Evolutionary conservation across 495 filamentous ascomycete genomes (phyloP).

Genomic region (Lepidopterella palustris): DNA sequence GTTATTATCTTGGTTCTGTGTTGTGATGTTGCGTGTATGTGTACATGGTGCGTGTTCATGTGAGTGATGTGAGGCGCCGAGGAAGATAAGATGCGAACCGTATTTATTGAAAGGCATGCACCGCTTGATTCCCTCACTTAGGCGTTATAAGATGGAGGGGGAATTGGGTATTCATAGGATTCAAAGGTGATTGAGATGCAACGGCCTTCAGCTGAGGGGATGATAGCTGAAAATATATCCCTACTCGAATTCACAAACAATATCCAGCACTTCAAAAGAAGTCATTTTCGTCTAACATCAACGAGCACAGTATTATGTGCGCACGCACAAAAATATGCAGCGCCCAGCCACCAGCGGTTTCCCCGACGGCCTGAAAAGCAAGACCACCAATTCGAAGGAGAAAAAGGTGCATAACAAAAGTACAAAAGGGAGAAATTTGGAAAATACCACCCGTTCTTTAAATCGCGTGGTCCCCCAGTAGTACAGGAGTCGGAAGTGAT

Average conservation of each 20-base stretch:
- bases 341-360: not conserved
- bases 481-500: not conserved
- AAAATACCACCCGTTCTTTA: not conserved
- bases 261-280: not conserved
- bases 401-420: not conserved
- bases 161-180: no score
- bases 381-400: not conserved
- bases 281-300: not conserved
- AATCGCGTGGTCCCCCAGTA: not conserved
- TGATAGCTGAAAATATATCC: no score
- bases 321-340: not conserved
- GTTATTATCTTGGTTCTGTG: no score
- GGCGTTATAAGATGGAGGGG: no score
- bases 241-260: not conserved
- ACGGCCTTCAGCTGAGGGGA: no score
- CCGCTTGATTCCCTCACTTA: no score
- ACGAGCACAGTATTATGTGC: not conserved
- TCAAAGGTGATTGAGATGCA: no score
- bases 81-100: no score
- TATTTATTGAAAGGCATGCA: no score
- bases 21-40: no score
- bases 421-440: not conserved
- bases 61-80: no score
- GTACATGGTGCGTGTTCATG: no score
- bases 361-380: not conserved